Conservation (phyloP, 352 stramenopile species). For the Phytophthora ramorum region DNA sequence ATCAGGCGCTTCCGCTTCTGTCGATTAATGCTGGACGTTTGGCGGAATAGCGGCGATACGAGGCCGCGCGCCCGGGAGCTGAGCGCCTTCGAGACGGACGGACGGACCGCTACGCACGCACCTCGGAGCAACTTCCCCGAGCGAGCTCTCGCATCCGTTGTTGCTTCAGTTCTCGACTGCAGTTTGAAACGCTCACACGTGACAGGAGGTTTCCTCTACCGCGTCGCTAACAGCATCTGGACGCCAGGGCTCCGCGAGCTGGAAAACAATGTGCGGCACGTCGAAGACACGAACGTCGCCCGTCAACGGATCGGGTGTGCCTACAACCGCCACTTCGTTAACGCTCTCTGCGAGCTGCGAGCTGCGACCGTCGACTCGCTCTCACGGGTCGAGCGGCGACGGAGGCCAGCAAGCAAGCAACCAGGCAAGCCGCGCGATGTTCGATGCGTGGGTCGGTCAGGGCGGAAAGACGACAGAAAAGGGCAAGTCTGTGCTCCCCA, state of each 20-base stretch:
- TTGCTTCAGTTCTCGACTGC: slow-evolving; percentile 10
- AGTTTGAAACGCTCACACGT: slow-evolving; percentile 27
- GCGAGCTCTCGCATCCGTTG: not conserved
- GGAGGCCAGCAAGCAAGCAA: not conserved
- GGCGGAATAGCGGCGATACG: too few species aligned
- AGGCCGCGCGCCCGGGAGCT: too few species aligned
- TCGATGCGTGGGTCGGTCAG: not conserved
- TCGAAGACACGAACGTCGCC: slow-evolving; percentile 13
- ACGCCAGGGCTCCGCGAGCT: not conserved
- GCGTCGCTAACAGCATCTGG: not conserved
- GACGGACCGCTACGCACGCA: not conserved
- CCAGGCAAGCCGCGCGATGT: too few species aligned
- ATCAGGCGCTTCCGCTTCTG: too few species aligned
- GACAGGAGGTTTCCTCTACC: slow-evolving; percentile 23
- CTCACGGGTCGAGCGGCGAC: slow-evolving; percentile 1
- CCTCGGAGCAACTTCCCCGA: not conserved
- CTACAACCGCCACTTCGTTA: not conserved
- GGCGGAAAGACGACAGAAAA: slow-evolving; percentile 35
- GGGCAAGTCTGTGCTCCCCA: slow-evolving; percentile 3
- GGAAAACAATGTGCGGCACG: slow-evolving; percentile 1
- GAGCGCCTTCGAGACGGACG: not conserved
- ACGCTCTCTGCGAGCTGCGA: not conserved
- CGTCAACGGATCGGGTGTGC: not conserved
- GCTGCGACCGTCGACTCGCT: too few species aligned
- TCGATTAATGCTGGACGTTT: too few species aligned